A percentile compares a stretch with the other conserved stretches of the same genome.
phyloP scores from a whole-genome alignment of 495 filamentous ascomycete genomes.

The Aspergillus affinis region DNA sequence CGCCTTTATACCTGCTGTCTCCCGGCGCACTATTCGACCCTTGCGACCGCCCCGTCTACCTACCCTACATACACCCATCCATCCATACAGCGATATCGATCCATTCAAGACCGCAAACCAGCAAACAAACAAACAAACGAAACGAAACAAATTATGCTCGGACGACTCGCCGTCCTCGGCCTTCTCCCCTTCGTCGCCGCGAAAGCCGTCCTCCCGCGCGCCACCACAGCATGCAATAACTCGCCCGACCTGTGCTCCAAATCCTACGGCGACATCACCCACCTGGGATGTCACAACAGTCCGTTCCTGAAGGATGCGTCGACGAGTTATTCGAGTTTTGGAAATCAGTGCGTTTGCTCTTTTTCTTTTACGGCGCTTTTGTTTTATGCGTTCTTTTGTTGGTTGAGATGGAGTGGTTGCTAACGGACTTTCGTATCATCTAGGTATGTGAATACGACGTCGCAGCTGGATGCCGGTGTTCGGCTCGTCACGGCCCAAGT shows the following conservation, averaged over 20 bases:
- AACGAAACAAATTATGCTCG: constrained; percentile 32
- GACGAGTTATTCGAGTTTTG: constrained; percentile 54
- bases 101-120: background rate
- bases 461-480: constrained; percentile 67
- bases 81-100: too few relatives aligned
- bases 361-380: background rate
- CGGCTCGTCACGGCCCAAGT: constrained; percentile 72
- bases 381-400: background rate
- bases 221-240: constrained; percentile 58
- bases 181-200: constrained; percentile 34
- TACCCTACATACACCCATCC: too few relatives aligned
- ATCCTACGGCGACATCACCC: constrained; percentile 60
- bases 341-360: constrained; percentile 55
- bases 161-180: constrained; percentile 25
- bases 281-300: constrained; percentile 64
- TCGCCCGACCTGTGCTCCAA: constrained; percentile 58
- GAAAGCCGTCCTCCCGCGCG: constrained; percentile 30
- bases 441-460: constrained; percentile 67
- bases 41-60: background rate
- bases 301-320: constrained; percentile 55
- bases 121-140: background rate
- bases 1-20: too few relatives aligned
- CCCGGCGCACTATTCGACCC: background rate
- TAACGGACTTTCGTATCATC: background rate
- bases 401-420: constrained; percentile 2